Conservation (phyloP, 2,329 filamentous ascomycete genomes). For the Fusarium sp. region DNA sequence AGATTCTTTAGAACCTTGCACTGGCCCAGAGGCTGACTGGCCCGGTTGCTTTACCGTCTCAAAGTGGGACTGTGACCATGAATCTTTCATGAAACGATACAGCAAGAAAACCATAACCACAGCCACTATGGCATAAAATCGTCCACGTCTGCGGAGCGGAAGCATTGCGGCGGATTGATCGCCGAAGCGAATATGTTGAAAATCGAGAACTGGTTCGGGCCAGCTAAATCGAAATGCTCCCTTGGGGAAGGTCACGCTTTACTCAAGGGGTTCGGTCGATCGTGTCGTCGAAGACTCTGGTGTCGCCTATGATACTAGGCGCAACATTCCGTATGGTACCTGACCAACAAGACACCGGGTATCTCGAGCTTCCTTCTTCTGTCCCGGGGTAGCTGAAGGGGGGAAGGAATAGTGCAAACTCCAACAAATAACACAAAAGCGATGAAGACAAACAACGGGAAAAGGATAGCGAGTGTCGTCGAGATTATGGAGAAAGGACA, state of each 20-base stretch:
- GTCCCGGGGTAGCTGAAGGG: background rate
- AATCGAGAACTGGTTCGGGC: conserved; percentile 1
- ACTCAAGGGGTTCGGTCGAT: conserved; percentile 13
- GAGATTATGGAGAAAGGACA: conserved; percentile 23
- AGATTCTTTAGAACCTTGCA: conserved; percentile 31
- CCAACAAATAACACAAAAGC: conserved; percentile 2
- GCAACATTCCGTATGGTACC: conserved; percentile 32
- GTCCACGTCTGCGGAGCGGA: conserved; percentile 70
- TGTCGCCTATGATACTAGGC: conserved; percentile 23
- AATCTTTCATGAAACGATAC: conserved; percentile 62
- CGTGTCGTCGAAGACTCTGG: conserved; percentile 19
- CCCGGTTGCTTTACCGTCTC: conserved; percentile 24
- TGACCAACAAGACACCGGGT: conserved; percentile 5
- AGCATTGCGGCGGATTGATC: conserved; percentile 56
- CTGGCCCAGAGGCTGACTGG: conserved; percentile 23
- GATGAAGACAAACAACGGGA: conserved; percentile 4
- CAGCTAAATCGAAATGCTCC: background rate
- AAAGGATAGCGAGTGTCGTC: conserved; percentile 9
- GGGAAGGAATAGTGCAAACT: conserved; percentile 2
- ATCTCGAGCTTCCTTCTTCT: conserved; percentile 1
- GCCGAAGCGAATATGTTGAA: conserved; percentile 45
- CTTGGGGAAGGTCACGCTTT: background rate
- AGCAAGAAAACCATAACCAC: conserved; percentile 67
- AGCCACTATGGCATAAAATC: conserved; percentile 69
- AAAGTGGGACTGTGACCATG: conserved; percentile 51